Percentiles rank a stretch among this genome's conserved stretches.
phyloP scores from a whole-genome alignment of 495 filamentous ascomycete genomes.

The Aspergillus avenaceus region DNA sequence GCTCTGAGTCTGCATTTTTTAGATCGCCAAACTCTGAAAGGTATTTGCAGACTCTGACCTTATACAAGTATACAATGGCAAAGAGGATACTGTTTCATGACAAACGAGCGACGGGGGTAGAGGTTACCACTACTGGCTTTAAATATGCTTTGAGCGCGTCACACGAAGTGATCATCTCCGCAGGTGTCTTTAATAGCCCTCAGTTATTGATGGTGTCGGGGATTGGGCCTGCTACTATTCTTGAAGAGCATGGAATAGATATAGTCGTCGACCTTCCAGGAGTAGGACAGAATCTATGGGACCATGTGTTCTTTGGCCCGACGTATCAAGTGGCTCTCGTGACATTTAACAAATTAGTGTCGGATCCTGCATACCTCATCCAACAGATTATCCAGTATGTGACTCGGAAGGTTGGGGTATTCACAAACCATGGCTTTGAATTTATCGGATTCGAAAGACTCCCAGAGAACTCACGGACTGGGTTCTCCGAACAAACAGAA shows the following conservation, averaged over 20 bases:
- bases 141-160: slow-evolving; percentile 34
- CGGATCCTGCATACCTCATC: slow-evolving; percentile 9
- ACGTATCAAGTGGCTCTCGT: slow-evolving; percentile 36
- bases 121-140: slow-evolving; percentile 6
- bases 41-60: background rate
- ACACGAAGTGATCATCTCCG: slow-evolving; percentile 53
- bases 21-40: background rate
- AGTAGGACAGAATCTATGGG: slow-evolving; percentile 51
- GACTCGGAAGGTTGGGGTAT: slow-evolving; percentile 23
- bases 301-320: slow-evolving; percentile 36
- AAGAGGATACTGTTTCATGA: slow-evolving; percentile 38
- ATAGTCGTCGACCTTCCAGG: slow-evolving; percentile 40
- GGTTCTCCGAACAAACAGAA: slow-evolving; percentile 17
- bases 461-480: slow-evolving; percentile 13
- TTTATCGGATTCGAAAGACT: slow-evolving; percentile 49
- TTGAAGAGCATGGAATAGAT: slow-evolving; percentile 30
- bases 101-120: slow-evolving; percentile 15
- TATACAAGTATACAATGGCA: slow-evolving; percentile 38
- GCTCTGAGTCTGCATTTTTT: slow-evolving; percentile 37
- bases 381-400: slow-evolving; percentile 9
- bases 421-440: slow-evolving; percentile 41
- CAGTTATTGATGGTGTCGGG: slow-evolving; percentile 51
- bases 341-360: slow-evolving; percentile 24
- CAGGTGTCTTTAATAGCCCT: slow-evolving; percentile 47
- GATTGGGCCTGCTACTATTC: slow-evolving; percentile 32